These are phyloP conservation scores for Misopates orontium DNA, from an alignment of 257 asterid genomes.

Conservation along the genomic window DNA sequence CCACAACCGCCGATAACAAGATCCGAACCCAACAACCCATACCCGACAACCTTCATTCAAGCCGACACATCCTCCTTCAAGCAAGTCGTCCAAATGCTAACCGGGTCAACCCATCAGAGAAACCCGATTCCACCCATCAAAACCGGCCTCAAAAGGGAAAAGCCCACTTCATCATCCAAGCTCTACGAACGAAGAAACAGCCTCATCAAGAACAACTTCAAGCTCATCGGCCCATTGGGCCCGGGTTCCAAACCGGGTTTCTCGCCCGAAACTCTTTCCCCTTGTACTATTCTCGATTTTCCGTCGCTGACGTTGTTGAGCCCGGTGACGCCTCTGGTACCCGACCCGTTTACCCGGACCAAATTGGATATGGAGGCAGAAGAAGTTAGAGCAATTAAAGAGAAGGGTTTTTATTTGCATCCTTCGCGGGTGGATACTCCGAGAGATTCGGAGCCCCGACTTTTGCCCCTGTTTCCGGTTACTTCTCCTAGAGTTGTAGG, in stretches of 20 bases:
- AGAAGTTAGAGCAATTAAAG: slow-evolving; percentile 75
- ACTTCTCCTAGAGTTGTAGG: slow-evolving; percentile 77
- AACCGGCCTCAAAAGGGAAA: slow-evolving; percentile 65
- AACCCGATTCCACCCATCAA: slow-evolving; percentile 73
- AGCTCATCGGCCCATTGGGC: slow-evolving; percentile 65
- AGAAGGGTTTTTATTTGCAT: slow-evolving; percentile 74
- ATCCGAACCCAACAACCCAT: slow-evolving; percentile 85
- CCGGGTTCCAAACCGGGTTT: slow-evolving; percentile 50
- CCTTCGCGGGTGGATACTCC: slow-evolving; percentile 86
- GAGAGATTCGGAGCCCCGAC: slow-evolving; percentile 82
- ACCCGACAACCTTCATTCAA: slow-evolving; percentile 95
- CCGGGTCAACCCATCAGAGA: slow-evolving; percentile 78
- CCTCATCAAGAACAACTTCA: slow-evolving; percentile 77
- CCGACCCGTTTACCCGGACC: slow-evolving; percentile 72
- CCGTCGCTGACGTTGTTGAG: slow-evolving; percentile 80
- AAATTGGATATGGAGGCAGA: slow-evolving; percentile 61
- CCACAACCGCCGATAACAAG: slow-evolving; percentile 58
- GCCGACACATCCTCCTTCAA: slow-evolving; percentile 92
- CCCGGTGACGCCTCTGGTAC: slow-evolving; percentile 91
- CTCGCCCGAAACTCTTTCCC: slow-evolving; percentile 65
- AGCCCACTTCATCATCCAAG: slow-evolving; percentile 61
- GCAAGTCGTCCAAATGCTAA: slow-evolving; percentile 90
- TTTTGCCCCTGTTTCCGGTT: slow-evolving; percentile 77
- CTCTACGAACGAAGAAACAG: slow-evolving; percentile 85
- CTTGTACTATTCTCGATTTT: slow-evolving; percentile 84